These are phyloP conservation scores for Candida chilensis DNA, from an alignment of 805 yeast genomes.

Conservation along the genomic window DNA sequence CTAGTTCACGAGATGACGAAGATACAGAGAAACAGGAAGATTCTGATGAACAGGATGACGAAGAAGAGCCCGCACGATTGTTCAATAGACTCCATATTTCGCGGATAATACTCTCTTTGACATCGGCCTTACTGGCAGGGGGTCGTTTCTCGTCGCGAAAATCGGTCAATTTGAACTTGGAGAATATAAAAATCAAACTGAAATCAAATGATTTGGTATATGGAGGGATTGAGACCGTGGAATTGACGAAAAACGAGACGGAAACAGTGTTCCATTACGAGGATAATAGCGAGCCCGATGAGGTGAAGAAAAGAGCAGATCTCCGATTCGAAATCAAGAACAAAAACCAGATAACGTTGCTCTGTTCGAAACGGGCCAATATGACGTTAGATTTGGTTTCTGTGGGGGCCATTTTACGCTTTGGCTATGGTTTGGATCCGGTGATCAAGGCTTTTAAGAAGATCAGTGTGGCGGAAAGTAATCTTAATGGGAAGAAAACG, in stretches of 20 bases:
- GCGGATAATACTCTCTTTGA: slow-evolving; percentile 28
- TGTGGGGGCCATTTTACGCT: slow-evolving; percentile 3
- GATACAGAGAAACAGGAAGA: slow-evolving; percentile 2
- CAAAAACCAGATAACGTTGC: slow-evolving; percentile 23
- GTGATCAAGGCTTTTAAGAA: slow-evolving; percentile 3
- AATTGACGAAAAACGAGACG: slow-evolving; percentile 10
- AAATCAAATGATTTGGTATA: slow-evolving; percentile 28
- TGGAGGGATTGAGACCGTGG: slow-evolving; percentile 37
- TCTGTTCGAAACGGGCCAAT: slow-evolving; percentile 32
- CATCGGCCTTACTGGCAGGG: slow-evolving; percentile 29
- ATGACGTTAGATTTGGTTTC: slow-evolving; percentile 7
- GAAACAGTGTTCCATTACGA: slow-evolving; percentile 14
- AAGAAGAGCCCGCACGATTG: slow-evolving; percentile 9
- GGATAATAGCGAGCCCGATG: slow-evolving; percentile 5
- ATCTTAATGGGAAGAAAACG: background rate
- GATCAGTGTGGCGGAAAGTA: no score
- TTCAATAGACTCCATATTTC: slow-evolving; percentile 29
- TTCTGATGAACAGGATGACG: slow-evolving; percentile 5
- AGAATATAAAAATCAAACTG: slow-evolving; percentile 29
- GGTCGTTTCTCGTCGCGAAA: slow-evolving; percentile 32
- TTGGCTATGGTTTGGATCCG: slow-evolving; percentile 6
- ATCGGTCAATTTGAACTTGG: slow-evolving; percentile 13
- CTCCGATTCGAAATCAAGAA: slow-evolving; percentile 40
- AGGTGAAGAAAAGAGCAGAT: slow-evolving; percentile 27
- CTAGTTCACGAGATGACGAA: slow-evolving; percentile 1